These are phyloP conservation scores for Ceratobasidium sp. DNA, from an alignment of 1,284 basidiomycete species.

Conservation along the genomic window DNA sequence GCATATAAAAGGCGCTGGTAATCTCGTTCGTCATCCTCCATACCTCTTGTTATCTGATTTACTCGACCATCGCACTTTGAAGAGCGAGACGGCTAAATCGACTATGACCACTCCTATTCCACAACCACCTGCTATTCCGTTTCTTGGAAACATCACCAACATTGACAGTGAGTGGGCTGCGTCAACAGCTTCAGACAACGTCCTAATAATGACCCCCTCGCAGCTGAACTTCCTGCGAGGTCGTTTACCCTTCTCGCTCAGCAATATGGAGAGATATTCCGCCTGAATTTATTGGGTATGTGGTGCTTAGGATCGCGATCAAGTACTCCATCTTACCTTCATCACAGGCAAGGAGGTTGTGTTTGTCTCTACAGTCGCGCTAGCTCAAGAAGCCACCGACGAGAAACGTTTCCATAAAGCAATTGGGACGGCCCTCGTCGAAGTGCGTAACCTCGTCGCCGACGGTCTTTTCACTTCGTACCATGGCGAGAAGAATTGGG, in stretches of 20 bases:
- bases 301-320: background rate
- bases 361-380: conserved; percentile 56
- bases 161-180: conserved; percentile 46
- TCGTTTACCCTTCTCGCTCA: conserved; percentile 43
- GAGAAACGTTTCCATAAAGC: conserved; percentile 61
- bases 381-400: conserved; percentile 60
- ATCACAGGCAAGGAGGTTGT: conserved; percentile 52
- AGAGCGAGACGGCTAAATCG: too few relatives aligned
- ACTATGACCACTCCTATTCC: conserved; percentile 54
- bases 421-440: conserved; percentile 53
- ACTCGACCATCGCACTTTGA: too few relatives aligned
- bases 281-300: conserved; percentile 41
- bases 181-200: conserved; percentile 36
- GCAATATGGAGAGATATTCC: conserved; percentile 46
- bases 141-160: conserved; percentile 58
- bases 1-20: too few relatives aligned
- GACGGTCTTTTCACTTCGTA: conserved; percentile 61
- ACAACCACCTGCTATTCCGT: conserved; percentile 58
- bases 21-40: too few relatives aligned
- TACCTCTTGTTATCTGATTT: too few relatives aligned
- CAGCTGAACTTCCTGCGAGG: conserved; percentile 23
- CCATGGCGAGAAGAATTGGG: conserved; percentile 62
- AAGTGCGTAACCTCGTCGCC: conserved; percentile 59
- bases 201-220: background rate
- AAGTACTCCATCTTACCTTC: background rate